Evolutionary conservation across 2,329 filamentous ascomycete species (phyloP).

Genomic region (Alternaria sp.): DNA sequence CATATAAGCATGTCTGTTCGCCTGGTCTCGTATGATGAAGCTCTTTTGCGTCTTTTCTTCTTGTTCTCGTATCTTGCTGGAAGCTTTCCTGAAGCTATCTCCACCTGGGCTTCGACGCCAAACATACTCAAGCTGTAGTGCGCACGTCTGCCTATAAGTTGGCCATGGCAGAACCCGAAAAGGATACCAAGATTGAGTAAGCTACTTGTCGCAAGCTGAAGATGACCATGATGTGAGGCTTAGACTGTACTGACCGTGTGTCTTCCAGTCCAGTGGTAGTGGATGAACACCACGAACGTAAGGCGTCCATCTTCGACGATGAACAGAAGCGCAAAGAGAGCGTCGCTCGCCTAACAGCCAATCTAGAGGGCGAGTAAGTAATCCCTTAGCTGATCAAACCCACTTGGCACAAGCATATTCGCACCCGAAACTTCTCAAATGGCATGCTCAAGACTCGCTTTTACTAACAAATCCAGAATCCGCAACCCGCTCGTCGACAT

Average conservation of each 20-base stretch:
- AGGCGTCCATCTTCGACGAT: conserved; percentile 29
- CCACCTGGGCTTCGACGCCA: neutral
- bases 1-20: neutral
- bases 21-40: neutral
- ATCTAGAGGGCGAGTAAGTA: conserved; percentile 43
- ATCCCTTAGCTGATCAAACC: neutral
- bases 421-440: neutral
- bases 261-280: conserved; percentile 18
- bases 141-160: neutral
- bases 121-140: neutral
- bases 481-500: conserved; percentile 65
- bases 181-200: conserved; percentile 27
- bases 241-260: conserved; percentile 1
- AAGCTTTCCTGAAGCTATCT: neutral
- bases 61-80: neutral
- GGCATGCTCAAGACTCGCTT: neutral
- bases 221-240: no score
- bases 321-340: conserved; percentile 33
- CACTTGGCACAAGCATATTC: neutral
- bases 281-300: conserved; percentile 24
- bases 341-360: conserved; percentile 34
- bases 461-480: conserved; percentile 51
- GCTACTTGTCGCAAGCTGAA: neutral
- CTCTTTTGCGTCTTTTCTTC: neutral
- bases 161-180: conserved; percentile 20